A percentile compares a stretch with the other conserved stretches of the same genome.
phyloP scores from a whole-genome alignment of 2,329 filamentous ascomycete genomes.

The Tolypocladium inflatum region DNA sequence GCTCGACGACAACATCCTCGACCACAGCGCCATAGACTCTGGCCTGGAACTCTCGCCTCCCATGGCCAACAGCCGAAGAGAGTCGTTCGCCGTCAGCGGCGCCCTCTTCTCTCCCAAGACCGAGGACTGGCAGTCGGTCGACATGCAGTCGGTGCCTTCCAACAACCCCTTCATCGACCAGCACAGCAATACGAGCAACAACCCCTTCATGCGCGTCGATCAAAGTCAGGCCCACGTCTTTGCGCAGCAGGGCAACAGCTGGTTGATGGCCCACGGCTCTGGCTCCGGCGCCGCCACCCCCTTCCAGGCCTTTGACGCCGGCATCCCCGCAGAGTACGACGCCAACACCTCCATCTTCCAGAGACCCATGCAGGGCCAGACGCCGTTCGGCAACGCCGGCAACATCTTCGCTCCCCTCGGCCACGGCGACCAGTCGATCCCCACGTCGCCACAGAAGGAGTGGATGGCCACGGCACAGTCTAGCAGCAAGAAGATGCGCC shows the following conservation, averaged over 20 bases:
- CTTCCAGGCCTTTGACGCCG: constrained; percentile 53
- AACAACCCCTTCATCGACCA: constrained; percentile 54
- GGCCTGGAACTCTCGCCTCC: constrained; percentile 54
- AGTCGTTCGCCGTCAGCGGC: constrained; percentile 48
- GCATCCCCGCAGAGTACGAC: constrained; percentile 45
- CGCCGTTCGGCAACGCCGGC: constrained; percentile 44
- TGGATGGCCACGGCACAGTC: constrained; percentile 41
- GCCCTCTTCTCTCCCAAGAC: constrained; percentile 56
- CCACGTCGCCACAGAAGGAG: constrained; percentile 48
- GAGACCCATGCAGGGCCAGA: constrained; percentile 39
- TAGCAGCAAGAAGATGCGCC: constrained; percentile 51
- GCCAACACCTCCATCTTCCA: constrained; percentile 43
- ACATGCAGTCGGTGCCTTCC: constrained; percentile 54
- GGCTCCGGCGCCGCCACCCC: constrained; percentile 67
- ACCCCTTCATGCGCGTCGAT: constrained; percentile 59
- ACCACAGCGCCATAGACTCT: constrained; percentile 50
- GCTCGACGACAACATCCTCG: constrained; percentile 52
- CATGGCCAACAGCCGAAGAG: constrained; percentile 52
- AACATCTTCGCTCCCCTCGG: constrained; percentile 45
- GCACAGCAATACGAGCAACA: constrained; percentile 50
- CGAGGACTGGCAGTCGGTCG: constrained; percentile 53
- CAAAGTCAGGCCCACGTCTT: constrained; percentile 35
- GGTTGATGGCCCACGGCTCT: constrained; percentile 56
- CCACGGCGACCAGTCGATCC: constrained; percentile 38
- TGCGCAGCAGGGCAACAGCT: constrained; percentile 34